Base-by-base conservation (phyloP, 257 asterid species). In the Solanum infundibuliforme region DNA sequence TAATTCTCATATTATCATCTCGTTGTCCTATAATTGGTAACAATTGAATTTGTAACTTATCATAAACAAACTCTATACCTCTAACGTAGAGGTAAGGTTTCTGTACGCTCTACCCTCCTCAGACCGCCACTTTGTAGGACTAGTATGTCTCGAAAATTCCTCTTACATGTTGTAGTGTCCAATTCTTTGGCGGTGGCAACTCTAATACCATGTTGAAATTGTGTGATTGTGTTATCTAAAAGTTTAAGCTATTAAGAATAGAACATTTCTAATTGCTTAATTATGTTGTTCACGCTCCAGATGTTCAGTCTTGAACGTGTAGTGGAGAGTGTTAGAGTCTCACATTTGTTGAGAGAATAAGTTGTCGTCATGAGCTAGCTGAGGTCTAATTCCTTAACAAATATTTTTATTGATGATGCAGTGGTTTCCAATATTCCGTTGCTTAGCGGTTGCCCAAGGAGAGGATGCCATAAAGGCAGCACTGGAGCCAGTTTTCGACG, bases 391-490 rank as follows among this genome's bases (percentile, higher is more conserved):
- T 5, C 52, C 31, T 36, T 35, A 21, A 20, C 83, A 36, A 74
- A 21, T 6, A 31, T 82, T 48, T 48, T 82, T 18, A 31, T 10
- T 31, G 21, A 82, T 65, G 83, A 8, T 87, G 65, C 92, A 94
- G 98, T 95, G 94, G 95, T 94, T 89, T 87, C 96, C 95, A 6
- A 16, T 87, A 6, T 3, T 93, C 86, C 91, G 86, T 72, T 87
- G 85, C 84, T 77, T 92, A 3, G 90, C 66, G 20, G 83, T 68
- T 9, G 91, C 93, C 11, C 48, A 89, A 20, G 95, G 87, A 6
- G 94, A 92, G 83, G 95, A 93, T 76, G 93, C 88, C 16, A 87
- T 62, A 88, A 88, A 86, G 8, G 90, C 86, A 1, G 86, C 88
- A 7, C 14, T 89, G 14, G 90, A 43, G 72, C 52, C 88, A 52